These are phyloP conservation scores for Biscutella laevigata DNA, from an alignment of 441 rosid species.

Conservation along the genomic window DNA sequence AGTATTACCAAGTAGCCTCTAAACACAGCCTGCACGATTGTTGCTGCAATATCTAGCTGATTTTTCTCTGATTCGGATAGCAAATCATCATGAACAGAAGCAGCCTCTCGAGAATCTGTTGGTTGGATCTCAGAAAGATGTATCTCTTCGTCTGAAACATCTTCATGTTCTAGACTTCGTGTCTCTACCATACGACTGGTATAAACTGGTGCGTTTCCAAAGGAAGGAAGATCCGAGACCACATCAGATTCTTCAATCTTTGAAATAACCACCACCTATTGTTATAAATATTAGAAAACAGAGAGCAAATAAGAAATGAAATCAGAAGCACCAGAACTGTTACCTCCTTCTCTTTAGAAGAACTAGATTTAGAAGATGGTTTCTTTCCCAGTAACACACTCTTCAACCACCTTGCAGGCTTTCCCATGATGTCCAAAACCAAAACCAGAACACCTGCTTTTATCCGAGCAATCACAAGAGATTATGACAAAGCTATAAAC, in stretches of 20 bases:
- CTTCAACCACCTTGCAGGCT: conserved; percentile 79
- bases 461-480: conserved; percentile 17
- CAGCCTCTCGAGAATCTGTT: conserved; percentile 28
- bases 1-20: conserved; percentile 84
- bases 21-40: conserved; percentile 63
- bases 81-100: conserved; percentile 14
- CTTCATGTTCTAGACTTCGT: conserved; percentile 33
- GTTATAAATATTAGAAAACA: background rate
- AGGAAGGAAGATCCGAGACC: conserved; percentile 35
- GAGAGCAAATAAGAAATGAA: background rate
- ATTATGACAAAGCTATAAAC: conserved; percentile 16
- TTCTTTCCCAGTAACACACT: conserved; percentile 70
- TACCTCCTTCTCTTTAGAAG: conserved; percentile 62
- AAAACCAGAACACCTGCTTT: conserved; percentile 10
- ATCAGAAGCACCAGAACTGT: background rate
- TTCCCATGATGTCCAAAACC: conserved; percentile 46
- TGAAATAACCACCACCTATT: conserved; percentile 36
- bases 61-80: conserved; percentile 38
- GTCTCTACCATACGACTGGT: conserved; percentile 24
- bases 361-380: conserved; percentile 52
- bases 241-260: conserved; percentile 45
- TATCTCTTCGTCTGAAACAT: conserved; percentile 31
- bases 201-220: conserved; percentile 29
- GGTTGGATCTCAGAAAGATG: conserved; percentile 31
- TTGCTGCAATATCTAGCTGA: conserved; percentile 58